Percentiles rank a stretch among this genome's conserved stretches.
Evolutionary conservation across 441 rosid species (phyloP).

Genomic region (Brassica balearica): DNA sequence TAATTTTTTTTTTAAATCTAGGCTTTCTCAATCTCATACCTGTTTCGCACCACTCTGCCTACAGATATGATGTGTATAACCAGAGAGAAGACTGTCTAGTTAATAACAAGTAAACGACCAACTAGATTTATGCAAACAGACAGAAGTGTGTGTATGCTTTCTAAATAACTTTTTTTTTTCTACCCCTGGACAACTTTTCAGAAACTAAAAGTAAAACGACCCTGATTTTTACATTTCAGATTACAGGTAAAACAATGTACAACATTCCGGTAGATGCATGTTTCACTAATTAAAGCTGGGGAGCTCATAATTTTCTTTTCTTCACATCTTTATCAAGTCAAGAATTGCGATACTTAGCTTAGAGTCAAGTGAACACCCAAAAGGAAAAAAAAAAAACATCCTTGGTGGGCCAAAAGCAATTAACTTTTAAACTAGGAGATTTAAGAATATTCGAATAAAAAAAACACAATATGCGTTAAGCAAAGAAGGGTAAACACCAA

Average conservation of each 20-base stretch:
- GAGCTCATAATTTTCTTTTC: not conserved
- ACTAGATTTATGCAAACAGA: not conserved
- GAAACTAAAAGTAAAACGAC: not conserved
- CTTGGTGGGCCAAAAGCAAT: conserved; percentile 22
- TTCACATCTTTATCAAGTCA: conserved; percentile 10
- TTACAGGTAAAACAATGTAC: not conserved
- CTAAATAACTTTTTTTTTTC: not conserved
- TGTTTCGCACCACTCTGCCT: not conserved
- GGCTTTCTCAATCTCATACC: conserved; percentile 9
- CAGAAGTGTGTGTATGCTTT: not conserved
- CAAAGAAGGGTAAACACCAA: conserved; percentile 11
- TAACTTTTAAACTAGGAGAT: conserved; percentile 6
- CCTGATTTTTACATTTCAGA: not conserved
- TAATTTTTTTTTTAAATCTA: not conserved
- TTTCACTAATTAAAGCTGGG: not conserved
- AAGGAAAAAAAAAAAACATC: not conserved
- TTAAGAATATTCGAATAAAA: conserved; percentile 21
- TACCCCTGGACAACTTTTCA: not conserved
- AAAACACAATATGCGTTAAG: not conserved
- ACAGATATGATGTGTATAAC: not conserved
- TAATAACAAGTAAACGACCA: not conserved
- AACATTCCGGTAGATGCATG: not conserved
- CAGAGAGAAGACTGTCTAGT: not conserved
- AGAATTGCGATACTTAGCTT: conserved; percentile 20
- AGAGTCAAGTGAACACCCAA: not conserved